Evolutionary conservation across 2,329 filamentous ascomycete genomes (phyloP).

Genomic region (Nemania sp.): DNA sequence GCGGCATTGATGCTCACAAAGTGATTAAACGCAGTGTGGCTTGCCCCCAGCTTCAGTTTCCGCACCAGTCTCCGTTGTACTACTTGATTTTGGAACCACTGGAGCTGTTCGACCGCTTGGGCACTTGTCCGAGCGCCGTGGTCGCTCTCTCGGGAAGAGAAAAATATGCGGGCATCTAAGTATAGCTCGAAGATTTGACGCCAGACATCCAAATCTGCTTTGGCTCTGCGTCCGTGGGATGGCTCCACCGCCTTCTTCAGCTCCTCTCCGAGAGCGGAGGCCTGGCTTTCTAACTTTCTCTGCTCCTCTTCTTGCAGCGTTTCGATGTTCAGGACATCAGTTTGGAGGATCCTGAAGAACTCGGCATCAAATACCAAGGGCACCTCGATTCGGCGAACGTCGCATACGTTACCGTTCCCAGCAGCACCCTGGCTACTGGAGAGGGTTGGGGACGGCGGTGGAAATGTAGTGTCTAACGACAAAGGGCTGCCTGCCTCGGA

Average conservation of each 20-base stretch:
- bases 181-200: slow-evolving; percentile 82
- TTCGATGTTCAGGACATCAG: slow-evolving; percentile 71
- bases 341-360: slow-evolving; percentile 77
- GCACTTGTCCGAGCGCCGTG: slow-evolving; percentile 68
- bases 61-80: slow-evolving; percentile 60
- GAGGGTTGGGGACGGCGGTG: neutral
- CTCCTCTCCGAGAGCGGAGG: slow-evolving; percentile 65
- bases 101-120: slow-evolving; percentile 67
- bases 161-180: slow-evolving; percentile 78
- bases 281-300: slow-evolving; percentile 62
- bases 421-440: neutral
- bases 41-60: slow-evolving; percentile 68
- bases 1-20: slow-evolving; percentile 75
- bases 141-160: slow-evolving; percentile 73
- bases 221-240: slow-evolving; percentile 60
- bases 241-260: slow-evolving; percentile 68
- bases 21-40: slow-evolving; percentile 63
- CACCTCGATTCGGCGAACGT: slow-evolving; percentile 62
- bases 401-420: slow-evolving; percentile 1
- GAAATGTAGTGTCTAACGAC: neutral
- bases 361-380: slow-evolving; percentile 75
- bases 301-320: slow-evolving; percentile 69
- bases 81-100: slow-evolving; percentile 73
- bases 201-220: slow-evolving; percentile 72
- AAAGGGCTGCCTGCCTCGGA: neutral